Evolutionary conservation across 768 basidiomycete genomes (phyloP).

Genomic region (Boletales sp.): DNA sequence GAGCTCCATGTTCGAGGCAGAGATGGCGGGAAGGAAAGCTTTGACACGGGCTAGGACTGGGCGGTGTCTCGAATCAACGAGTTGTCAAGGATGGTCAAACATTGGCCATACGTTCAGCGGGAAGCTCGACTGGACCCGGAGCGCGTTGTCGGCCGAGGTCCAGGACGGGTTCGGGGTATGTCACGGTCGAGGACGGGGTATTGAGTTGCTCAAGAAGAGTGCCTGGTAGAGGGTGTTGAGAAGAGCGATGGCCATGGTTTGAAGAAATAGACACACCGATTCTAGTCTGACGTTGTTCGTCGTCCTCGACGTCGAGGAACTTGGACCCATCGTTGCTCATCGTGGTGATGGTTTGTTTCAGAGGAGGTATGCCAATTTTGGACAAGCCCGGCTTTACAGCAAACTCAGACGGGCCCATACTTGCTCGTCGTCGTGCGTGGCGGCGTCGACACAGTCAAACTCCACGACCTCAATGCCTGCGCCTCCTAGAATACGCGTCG

Average conservation of each 20-base stretch:
- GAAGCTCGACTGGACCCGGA: constrained; percentile 37
- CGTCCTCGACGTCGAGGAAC: constrained; percentile 47
- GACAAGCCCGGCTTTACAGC: constrained; percentile 1
- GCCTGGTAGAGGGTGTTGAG: constrained; percentile 28
- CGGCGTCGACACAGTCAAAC: too few relatives aligned
- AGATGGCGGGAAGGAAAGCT: constrained; percentile 63
- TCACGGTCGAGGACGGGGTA: constrained; percentile 12
- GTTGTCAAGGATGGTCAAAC: not conserved
- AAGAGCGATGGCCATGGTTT: not conserved
- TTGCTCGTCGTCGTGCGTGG: too few relatives aligned
- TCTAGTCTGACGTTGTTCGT: constrained; percentile 40
- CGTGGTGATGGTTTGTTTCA: not conserved
- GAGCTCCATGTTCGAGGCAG: constrained; percentile 59
- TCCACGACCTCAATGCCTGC: constrained; percentile 17
- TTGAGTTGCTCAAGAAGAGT: constrained; percentile 40
- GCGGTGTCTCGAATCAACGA: constrained; percentile 1
- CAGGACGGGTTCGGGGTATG: constrained; percentile 20
- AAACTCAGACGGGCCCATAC: not conserved
- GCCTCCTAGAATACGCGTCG: constrained; percentile 54
- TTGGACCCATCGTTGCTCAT: constrained; percentile 9
- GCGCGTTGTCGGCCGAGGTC: constrained; percentile 33
- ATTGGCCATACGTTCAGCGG: constrained; percentile 44
- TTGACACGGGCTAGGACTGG: constrained; percentile 64
- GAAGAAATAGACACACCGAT: constrained; percentile 31
- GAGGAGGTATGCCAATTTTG: constrained; percentile 4